Evolutionary conservation across 306 rosid genomes (phyloP).

Genomic region (Glycine soja): DNA sequence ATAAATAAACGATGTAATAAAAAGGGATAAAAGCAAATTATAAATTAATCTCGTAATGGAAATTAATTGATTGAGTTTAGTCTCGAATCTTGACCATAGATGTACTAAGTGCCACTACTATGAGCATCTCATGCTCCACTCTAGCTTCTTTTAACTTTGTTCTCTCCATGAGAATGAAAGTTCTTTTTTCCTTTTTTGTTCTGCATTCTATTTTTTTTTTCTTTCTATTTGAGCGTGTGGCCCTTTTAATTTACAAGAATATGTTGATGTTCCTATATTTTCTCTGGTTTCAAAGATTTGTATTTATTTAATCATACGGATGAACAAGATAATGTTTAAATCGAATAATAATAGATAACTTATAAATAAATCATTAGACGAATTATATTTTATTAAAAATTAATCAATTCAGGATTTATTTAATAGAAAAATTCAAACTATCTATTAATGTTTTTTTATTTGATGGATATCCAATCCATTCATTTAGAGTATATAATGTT

Average conservation of each 20-base stretch:
- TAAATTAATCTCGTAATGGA: constrained; percentile 11
- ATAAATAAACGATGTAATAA: not conserved
- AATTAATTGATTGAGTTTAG: constrained; percentile 37
- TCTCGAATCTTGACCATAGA: constrained; percentile 51
- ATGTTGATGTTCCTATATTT: not conserved
- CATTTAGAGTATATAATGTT: no score
- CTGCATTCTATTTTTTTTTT: not conserved
- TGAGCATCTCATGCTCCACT: constrained; percentile 60
- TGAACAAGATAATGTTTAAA: no score
- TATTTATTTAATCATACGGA: not conserved
- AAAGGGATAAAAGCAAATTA: not conserved
- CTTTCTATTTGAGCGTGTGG: not conserved
- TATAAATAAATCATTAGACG: no score
- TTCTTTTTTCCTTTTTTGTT: not conserved
- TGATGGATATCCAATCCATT: no score
- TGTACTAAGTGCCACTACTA: constrained; percentile 50
- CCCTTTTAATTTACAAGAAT: no score
- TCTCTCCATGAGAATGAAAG: constrained; percentile 36
- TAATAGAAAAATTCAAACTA: not conserved
- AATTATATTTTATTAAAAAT: no score
- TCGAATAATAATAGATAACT: not conserved
- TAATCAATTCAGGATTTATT: not conserved
- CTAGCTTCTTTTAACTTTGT: constrained; percentile 6
- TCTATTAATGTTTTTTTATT: no score
- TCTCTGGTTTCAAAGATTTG: not conserved